Evolutionary conservation across 2,329 filamentous ascomycete species (phyloP).

Genomic region (Colletotrichum scovillei): DNA sequence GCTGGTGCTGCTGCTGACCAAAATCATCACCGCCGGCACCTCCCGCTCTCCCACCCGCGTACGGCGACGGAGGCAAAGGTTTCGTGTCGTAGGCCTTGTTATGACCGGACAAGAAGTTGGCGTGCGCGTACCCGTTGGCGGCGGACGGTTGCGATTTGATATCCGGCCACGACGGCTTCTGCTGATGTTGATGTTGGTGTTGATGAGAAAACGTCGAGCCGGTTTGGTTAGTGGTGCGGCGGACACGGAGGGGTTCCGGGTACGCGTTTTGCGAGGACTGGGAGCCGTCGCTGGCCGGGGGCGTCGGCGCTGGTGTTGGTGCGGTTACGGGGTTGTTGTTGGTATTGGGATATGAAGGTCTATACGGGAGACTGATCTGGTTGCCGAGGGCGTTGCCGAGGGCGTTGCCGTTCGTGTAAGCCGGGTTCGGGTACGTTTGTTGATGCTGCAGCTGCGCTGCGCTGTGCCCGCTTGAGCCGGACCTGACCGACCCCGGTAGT

Average conservation of each 20-base stretch:
- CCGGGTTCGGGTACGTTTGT: background rate
- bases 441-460: background rate
- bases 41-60: background rate
- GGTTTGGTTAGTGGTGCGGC: constrained; percentile 4
- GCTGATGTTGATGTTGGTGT: background rate
- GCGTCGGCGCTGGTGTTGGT: background rate
- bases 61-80: background rate
- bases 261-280: background rate
- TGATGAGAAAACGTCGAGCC: background rate
- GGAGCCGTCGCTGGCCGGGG: background rate
- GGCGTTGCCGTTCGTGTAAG: background rate
- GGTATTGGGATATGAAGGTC: constrained; percentile 1
- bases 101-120: background rate
- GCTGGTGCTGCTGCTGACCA: background rate
- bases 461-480: background rate
- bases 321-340: background rate
- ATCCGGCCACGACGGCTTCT: constrained; percentile 8
- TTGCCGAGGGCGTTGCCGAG: background rate
- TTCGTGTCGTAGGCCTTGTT: constrained; percentile 6
- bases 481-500: background rate
- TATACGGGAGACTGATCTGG: constrained; percentile 20
- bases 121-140: background rate
- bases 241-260: constrained; percentile 21
- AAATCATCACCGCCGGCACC: background rate
- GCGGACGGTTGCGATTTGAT: constrained; percentile 3